Evolutionary conservation across 345 rosid genomes (phyloP).

Genomic region (Brassica juncea): DNA sequence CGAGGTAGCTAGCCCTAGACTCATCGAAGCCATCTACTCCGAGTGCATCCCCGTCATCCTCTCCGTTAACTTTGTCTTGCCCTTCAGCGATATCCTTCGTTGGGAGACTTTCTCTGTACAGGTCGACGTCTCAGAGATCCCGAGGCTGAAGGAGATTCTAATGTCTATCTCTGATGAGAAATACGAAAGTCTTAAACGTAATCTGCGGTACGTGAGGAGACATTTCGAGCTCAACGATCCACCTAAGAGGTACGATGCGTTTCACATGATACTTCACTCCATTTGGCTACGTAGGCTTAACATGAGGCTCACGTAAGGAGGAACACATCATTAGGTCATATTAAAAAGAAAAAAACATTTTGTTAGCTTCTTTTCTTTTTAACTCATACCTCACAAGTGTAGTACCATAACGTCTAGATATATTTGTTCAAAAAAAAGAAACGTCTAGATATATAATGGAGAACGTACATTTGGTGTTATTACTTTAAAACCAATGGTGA

Average conservation of each 20-base stretch:
- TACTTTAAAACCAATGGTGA: not conserved
- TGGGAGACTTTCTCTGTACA: slow-evolving; percentile 80
- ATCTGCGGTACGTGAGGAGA: slow-evolving; percentile 53
- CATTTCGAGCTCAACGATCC: slow-evolving; percentile 83
- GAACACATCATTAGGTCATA: not conserved
- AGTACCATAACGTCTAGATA: slow-evolving; percentile 12
- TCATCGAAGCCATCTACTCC: slow-evolving; percentile 77
- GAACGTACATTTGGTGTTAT: slow-evolving; percentile 14
- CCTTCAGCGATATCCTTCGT: slow-evolving; percentile 77
- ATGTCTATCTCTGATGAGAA: slow-evolving; percentile 56
- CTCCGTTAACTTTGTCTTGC: slow-evolving; percentile 67
- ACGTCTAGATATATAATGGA: slow-evolving; percentile 19
- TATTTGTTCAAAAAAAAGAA: not conserved
- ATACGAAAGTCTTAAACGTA: slow-evolving; percentile 55
- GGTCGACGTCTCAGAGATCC: slow-evolving; percentile 64
- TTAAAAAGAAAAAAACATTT: not conserved
- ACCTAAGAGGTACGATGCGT: slow-evolving; percentile 68
- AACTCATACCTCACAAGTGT: slow-evolving; percentile 16
- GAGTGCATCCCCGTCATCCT: slow-evolving; percentile 89
- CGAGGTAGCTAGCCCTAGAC: slow-evolving; percentile 93
- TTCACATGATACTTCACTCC: slow-evolving; percentile 85
- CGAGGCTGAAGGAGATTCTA: slow-evolving; percentile 72
- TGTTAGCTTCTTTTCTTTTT: not conserved
- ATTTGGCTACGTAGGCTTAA: slow-evolving; percentile 89
- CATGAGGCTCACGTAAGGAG: slow-evolving; percentile 41